Conservation (phyloP, 306 rosid genomes). For the Trifolium repens region DNA sequence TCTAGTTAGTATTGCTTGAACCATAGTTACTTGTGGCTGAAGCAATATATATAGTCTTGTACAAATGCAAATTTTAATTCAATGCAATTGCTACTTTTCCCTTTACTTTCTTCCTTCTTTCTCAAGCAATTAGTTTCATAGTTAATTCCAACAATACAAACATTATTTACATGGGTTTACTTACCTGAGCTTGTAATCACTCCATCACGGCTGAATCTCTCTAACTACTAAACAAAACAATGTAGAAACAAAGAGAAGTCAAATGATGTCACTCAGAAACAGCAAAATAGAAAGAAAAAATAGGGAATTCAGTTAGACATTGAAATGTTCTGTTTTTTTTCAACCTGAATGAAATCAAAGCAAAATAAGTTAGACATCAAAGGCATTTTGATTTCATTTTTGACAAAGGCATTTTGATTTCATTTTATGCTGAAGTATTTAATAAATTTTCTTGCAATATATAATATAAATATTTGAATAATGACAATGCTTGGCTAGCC, state of each 20-base stretch:
- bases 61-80: no score
- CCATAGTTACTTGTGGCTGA: no score
- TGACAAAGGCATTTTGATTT: no score
- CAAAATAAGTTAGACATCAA: slow-evolving; percentile 33
- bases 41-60: no score
- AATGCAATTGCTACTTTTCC: no score
- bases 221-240: slow-evolving; percentile 7
- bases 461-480: not conserved
- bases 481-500: slow-evolving; percentile 29
- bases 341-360: slow-evolving; percentile 33
- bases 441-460: not conserved
- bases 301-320: slow-evolving; percentile 8
- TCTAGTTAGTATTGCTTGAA: no score
- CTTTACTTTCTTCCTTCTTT: no score
- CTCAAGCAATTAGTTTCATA: no score
- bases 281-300: slow-evolving; percentile 14
- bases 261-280: slow-evolving; percentile 25
- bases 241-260: slow-evolving; percentile 23
- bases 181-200: slow-evolving; percentile 23
- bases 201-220: slow-evolving; percentile 16
- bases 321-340: slow-evolving; percentile 12
- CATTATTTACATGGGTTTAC: not conserved
- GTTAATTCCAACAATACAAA: not conserved
- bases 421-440: slow-evolving; percentile 16
- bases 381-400: no score